Evolutionary conservation across 805 yeast genomes (phyloP).

Genomic region (Myxozyma neglecta): DNA sequence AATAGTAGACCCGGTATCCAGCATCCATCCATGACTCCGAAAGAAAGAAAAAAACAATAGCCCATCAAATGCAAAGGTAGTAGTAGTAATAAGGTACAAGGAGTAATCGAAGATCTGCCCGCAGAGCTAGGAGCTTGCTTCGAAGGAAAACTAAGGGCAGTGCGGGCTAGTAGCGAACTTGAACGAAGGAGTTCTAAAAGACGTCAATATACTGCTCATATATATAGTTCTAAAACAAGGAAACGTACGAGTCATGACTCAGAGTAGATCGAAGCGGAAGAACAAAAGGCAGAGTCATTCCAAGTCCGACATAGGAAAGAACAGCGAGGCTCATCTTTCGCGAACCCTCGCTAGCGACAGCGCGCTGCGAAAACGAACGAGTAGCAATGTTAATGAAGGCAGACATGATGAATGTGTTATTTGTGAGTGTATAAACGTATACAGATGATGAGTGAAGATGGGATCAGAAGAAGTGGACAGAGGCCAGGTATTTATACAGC

Average conservation of each 20-base stretch:
- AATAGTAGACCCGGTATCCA: background rate
- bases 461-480: background rate
- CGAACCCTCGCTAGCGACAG: constrained; percentile 3
- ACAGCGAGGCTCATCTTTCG: constrained; percentile 17
- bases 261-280: constrained; percentile 23
- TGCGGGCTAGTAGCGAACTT: constrained; percentile 7
- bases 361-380: constrained; percentile 26
- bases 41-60: background rate
- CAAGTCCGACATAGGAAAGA: constrained; percentile 28
- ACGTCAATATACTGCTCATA: background rate
- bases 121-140: background rate
- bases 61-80: background rate
- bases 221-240: background rate
- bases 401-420: constrained; percentile 6
- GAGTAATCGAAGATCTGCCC: background rate
- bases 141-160: constrained; percentile 17
- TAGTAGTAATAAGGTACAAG: background rate
- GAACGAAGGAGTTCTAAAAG: constrained; percentile 6
- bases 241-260: constrained; percentile 17
- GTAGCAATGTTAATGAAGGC: constrained; percentile 9
- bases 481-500: background rate
- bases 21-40: background rate
- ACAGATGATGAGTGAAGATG: background rate
- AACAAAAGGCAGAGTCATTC: constrained; percentile 29
- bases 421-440: background rate